Evolutionary conservation across 1,284 basidiomycete species (phyloP).

Genomic region (Papiliotrema terrestris): DNA sequence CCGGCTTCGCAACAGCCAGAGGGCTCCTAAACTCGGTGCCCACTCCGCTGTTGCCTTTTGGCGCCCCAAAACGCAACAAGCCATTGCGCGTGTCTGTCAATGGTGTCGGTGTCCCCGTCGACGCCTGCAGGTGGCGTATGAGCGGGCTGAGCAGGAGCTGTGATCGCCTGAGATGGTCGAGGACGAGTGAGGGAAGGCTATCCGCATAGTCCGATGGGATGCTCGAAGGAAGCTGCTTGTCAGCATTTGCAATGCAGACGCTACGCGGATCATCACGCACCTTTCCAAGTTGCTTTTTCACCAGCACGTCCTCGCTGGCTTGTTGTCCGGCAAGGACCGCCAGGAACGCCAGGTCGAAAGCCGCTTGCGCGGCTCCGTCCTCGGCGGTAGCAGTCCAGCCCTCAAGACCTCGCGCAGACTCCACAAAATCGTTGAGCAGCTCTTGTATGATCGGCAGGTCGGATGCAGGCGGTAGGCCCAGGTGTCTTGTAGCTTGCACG

Average conservation of each 20-base stretch:
- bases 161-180: slow-evolving; percentile 29
- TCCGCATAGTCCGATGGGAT: slow-evolving; percentile 7
- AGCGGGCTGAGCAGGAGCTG: slow-evolving; percentile 40
- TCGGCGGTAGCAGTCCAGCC: slow-evolving; percentile 22
- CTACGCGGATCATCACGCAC: slow-evolving; percentile 12
- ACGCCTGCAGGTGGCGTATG: slow-evolving; percentile 21
- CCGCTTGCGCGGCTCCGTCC: slow-evolving; percentile 26
- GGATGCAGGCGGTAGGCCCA: slow-evolving; percentile 35
- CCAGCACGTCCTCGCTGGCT: slow-evolving; percentile 12
- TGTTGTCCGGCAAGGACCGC: slow-evolving; percentile 21
- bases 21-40: slow-evolving; percentile 43
- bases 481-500: slow-evolving; percentile 23
- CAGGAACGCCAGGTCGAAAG: slow-evolving; percentile 38
- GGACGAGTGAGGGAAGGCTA: slow-evolving; percentile 18
- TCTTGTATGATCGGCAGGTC: slow-evolving; percentile 17
- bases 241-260: neutral
- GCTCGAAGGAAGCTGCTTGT: slow-evolving; percentile 10
- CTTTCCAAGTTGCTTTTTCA: slow-evolving; percentile 16
- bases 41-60: slow-evolving; percentile 8
- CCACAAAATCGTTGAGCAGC: slow-evolving; percentile 25
- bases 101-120: neutral
- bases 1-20: slow-evolving; percentile 42
- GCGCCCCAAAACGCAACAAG: slow-evolving; percentile 35
- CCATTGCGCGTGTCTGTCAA: slow-evolving; percentile 20
- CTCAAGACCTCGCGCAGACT: slow-evolving; percentile 17